Conservation (phyloP, 768 basidiomycete genomes). For the Kwoniella europaea region DNA sequence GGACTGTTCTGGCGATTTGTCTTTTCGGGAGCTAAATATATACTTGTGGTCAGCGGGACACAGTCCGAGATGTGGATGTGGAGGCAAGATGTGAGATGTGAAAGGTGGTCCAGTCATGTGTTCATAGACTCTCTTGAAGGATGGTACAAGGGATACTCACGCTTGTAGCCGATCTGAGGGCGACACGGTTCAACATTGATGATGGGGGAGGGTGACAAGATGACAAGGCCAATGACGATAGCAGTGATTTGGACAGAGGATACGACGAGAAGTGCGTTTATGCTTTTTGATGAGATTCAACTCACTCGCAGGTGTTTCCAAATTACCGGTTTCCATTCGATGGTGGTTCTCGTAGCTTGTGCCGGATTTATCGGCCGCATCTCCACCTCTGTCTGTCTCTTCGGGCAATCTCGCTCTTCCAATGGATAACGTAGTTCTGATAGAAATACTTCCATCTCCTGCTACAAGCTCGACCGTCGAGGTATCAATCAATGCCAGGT, state of each 20-base stretch:
- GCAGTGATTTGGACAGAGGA: not conserved
- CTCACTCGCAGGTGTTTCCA: not conserved
- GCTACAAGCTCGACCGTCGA: not conserved
- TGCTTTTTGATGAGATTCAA: not conserved
- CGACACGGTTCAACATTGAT: slow-evolving; percentile 38
- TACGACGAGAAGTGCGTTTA: slow-evolving; percentile 5
- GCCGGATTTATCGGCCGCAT: slow-evolving; percentile 13
- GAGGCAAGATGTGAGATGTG: not conserved
- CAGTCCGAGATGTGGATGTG: not conserved
- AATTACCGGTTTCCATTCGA: not conserved
- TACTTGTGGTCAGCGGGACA: not conserved
- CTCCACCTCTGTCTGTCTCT: not conserved
- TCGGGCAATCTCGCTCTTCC: not conserved
- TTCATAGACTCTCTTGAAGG: not conserved
- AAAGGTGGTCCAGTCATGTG: not conserved
- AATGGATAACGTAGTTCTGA: not conserved
- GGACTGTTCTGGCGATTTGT: slow-evolving; percentile 24
- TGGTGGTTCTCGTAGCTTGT: not conserved
- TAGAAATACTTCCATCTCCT: not conserved
- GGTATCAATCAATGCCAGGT: not conserved
- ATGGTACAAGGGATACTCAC: slow-evolving; percentile 28
- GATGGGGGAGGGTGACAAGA: not conserved
- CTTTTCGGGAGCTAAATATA: slow-evolving; percentile 32
- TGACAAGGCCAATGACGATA: not conserved
- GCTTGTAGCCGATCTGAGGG: slow-evolving; percentile 45